Conservation (phyloP, 2,329 filamentous ascomycete genomes). For the Curvularia hawaiiensis region DNA sequence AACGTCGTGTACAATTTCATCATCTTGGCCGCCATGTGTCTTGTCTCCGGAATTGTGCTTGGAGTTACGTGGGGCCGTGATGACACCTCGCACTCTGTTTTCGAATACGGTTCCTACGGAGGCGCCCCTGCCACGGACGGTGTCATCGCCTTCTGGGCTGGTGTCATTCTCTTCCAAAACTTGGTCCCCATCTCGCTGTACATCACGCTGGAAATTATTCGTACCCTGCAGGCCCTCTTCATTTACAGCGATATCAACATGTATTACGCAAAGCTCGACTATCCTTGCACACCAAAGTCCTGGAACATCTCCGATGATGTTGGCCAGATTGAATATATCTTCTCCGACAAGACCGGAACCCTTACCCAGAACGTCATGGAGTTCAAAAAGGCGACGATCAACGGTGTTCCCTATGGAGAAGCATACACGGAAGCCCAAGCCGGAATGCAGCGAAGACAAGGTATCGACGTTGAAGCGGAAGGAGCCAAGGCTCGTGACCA, state of each 20-base stretch:
- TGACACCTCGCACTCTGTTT: constrained; percentile 76
- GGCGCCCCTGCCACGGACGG: constrained; percentile 76
- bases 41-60: constrained; percentile 82
- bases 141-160: constrained; percentile 96
- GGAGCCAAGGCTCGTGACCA: constrained; percentile 72
- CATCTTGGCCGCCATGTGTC: constrained; percentile 86
- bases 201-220: constrained; percentile 94
- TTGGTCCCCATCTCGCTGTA: constrained; percentile 98
- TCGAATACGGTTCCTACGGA: constrained; percentile 86
- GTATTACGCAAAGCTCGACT: constrained; percentile 95
- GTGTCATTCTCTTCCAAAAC: constrained; percentile 94
- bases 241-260: constrained; percentile 96
- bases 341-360: constrained; percentile 92
- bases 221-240: constrained; percentile 91
- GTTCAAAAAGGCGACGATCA: constrained; percentile 98
- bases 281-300: constrained; percentile 94
- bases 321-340: constrained; percentile 98
- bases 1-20: constrained; percentile 97
- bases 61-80: constrained; percentile 79
- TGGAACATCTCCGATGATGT: constrained; percentile 99
- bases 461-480: constrained; percentile 84
- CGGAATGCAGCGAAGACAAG: constrained; percentile 91
- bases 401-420: constrained; percentile 94
- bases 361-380: constrained; percentile 96
- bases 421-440: constrained; percentile 97